These are phyloP conservation scores for Rhododendron kiyosumense DNA, from an alignment of 148 eudicot species.

Conservation along the genomic window DNA sequence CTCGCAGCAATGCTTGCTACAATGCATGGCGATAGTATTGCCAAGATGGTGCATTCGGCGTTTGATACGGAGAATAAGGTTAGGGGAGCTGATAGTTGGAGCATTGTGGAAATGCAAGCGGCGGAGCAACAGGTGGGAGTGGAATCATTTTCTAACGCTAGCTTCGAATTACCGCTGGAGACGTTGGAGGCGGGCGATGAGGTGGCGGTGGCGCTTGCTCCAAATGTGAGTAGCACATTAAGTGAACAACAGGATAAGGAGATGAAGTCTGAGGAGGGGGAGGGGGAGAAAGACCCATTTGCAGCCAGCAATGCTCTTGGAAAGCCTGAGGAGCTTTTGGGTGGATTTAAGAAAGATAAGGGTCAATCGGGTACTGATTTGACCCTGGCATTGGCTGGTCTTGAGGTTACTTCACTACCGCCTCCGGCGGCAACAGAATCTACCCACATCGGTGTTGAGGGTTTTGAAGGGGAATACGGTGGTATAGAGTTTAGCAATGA, in stretches of 20 bases:
- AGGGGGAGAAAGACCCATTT: conserved; percentile 76
- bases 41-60: conserved; percentile 93
- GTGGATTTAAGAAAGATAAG: conserved; percentile 85
- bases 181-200: conserved; percentile 84
- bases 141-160: conserved; percentile 48
- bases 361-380: conserved; percentile 49
- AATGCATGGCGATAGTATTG: conserved; percentile 80
- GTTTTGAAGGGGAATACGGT: conserved; percentile 96
- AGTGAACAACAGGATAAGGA: conserved; percentile 42
- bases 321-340: conserved; percentile 72
- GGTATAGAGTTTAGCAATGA: conserved; percentile 90
- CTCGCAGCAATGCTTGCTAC: conserved; percentile 80
- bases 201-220: conserved; percentile 45
- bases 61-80: conserved; percentile 74
- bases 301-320: conserved; percentile 79
- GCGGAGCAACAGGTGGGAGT: conserved; percentile 65
- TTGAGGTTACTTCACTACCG: conserved; percentile 81
- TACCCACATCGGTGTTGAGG: conserved; percentile 83
- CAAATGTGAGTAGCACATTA: conserved; percentile 30
- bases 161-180: conserved; percentile 79
- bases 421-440: conserved; percentile 89
- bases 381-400: conserved; percentile 70
- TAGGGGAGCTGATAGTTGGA: conserved; percentile 91
- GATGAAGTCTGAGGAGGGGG: conserved; percentile 38
- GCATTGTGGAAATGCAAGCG: conserved; percentile 39